These are phyloP conservation scores for Pyrenochaeta sp. DNA, from an alignment of 2,329 filamentous ascomycete species.

Conservation along the genomic window DNA sequence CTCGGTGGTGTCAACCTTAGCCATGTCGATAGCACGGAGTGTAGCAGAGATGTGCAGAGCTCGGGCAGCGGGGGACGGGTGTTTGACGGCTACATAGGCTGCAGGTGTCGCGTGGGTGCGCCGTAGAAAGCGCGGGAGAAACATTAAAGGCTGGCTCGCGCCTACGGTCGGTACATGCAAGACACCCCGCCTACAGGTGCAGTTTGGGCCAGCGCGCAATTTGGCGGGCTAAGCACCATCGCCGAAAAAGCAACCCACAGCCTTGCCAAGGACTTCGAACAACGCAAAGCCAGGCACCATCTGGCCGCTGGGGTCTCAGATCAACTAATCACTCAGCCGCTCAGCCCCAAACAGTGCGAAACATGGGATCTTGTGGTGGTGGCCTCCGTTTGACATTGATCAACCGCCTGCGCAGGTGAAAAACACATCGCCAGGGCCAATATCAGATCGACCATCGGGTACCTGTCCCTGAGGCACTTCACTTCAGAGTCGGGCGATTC, in stretches of 20 bases:
- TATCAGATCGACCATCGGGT: slow-evolving; percentile 1
- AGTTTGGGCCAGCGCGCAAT: slow-evolving; percentile 13
- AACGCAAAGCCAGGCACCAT: not conserved
- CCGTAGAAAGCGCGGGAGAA: slow-evolving; percentile 38
- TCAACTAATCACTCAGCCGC: not conserved
- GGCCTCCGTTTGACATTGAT: slow-evolving; percentile 12
- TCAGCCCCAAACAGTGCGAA: slow-evolving; percentile 12
- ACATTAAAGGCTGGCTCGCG: slow-evolving; percentile 35
- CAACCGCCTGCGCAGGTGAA: slow-evolving; percentile 26
- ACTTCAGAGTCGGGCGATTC: not conserved
- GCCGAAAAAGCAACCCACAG: slow-evolving; percentile 5
- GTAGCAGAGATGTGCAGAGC: slow-evolving; percentile 43
- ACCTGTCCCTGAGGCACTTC: not conserved
- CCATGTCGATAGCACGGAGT: slow-evolving; percentile 67
- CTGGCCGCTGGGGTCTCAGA: not conserved
- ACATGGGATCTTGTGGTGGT: slow-evolving; percentile 21
- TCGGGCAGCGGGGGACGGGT: slow-evolving; percentile 22
- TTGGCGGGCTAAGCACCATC: slow-evolving; percentile 4
- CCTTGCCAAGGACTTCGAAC: slow-evolving; percentile 12
- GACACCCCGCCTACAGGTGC: slow-evolving; percentile 30
- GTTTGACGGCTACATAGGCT: slow-evolving; percentile 36
- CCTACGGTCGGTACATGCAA: slow-evolving; percentile 30
- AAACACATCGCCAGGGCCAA: slow-evolving; percentile 3
- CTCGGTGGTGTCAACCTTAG: slow-evolving; percentile 77
- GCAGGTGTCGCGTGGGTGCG: slow-evolving; percentile 39